Base-by-base conservation (phyloP, 768 basidiomycete genomes). In the Rhizopogon roseolus region DNA sequence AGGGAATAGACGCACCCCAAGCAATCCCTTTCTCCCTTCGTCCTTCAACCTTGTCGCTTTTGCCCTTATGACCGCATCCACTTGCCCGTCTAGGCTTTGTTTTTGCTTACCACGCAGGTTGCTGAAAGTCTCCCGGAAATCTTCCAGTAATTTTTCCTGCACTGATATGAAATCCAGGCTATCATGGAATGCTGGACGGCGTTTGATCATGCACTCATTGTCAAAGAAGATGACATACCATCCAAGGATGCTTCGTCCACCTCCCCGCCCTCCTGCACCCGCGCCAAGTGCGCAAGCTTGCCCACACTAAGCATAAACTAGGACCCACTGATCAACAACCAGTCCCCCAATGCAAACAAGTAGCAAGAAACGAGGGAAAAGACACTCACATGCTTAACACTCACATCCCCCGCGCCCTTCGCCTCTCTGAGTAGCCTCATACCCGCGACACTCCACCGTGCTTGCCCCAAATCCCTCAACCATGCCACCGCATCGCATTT, bases 291-390 rank as follows among this genome's bases (percentile, higher is more conserved):
- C 0, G 87, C 75, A 10, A 98, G 79, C 68, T 98, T 98, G 19
- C 91, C 91, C 27, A 98, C 82, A 63, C 93, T 94, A 52, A 95
- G 80, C 81, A 92, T 86, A 43, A 98, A 75, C 95, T 98, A 62
- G 48, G 44, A 41, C 42, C 16, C 17, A 49, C 32, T 52, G 38
- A 40, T 60, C 16, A 62, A 17, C 50, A 22, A 10, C n/a, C 7
- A 40, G 11, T 19, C 32, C 14, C 22, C 25, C 4, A 40, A 16
- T 27, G 51, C 45, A 56, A 50, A 13, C 17, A 28, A 32, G 29
- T 8, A 29, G 29, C 29, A 29, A 29, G 45, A 50, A 36, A 40
- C 25, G 16, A 22, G 22, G 22, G 41, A 11, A 14, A 41, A 37
- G 17, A 36, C 42, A 66, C 81, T 60, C 66, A 95, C 95, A 74